Conservation (phyloP, 208 protist species). For the Acanthamoeba lenticulata region DNA sequence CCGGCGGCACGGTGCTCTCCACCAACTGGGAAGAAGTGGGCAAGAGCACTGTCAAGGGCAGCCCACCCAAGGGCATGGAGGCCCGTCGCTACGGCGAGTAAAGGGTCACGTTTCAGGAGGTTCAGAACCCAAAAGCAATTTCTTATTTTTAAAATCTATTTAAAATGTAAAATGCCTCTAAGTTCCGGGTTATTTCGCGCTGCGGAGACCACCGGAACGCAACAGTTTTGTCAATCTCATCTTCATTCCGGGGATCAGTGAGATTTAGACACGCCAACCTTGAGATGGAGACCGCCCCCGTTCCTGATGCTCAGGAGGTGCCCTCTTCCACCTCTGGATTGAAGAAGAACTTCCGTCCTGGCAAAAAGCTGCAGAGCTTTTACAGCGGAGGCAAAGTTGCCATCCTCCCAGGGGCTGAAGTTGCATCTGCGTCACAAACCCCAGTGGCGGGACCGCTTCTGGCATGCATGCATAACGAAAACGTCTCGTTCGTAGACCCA, state of each 20-base stretch:
- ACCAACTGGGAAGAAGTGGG: slow-evolving; percentile 73
- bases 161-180: too few species aligned
- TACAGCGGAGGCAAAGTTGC: slow-evolving; percentile 54
- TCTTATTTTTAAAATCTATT: too few species aligned
- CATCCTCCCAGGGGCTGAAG: not conserved
- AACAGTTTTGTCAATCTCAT: too few species aligned
- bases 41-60: not conserved
- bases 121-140: not conserved
- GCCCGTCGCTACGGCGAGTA: not conserved
- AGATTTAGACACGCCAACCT: too few species aligned
- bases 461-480: not conserved
- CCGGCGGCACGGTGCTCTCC: slow-evolving; percentile 75
- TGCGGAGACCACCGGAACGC: too few species aligned
- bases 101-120: not conserved
- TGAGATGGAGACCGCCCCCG: not conserved
- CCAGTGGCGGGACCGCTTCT: not conserved
- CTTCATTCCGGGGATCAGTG: too few species aligned
- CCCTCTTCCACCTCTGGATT: not conserved
- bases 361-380: slow-evolving; percentile 5
- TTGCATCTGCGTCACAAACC: not conserved
- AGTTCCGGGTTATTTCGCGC: not conserved
- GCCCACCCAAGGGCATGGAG: slow-evolving; percentile 40
- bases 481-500: not conserved
- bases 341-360: slow-evolving; percentile 11
- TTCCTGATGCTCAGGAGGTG: not conserved